Evolutionary conservation across 768 basidiomycete genomes (phyloP), one percentile per base, ranked within the genome.

Genomic region (Hygrocybe coccinea): DNA sequence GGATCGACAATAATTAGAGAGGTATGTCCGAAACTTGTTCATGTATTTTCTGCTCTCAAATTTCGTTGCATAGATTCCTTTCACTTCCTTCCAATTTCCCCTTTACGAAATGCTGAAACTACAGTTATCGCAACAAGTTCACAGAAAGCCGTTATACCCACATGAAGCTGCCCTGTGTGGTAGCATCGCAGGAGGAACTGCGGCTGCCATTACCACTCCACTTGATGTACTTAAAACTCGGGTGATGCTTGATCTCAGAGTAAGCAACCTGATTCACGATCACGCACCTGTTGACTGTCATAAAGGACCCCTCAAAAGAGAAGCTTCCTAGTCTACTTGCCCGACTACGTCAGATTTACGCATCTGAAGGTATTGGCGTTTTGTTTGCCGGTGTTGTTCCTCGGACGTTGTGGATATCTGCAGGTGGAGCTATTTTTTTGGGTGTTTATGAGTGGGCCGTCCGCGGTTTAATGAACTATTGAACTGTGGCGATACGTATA

Each of bases 211-310:
- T 35, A 98, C 97, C 1, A 98, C 97, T 0, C 97, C 97, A 1
- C 75, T 99, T 29, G 97, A 99, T 64, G 97, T 98, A 2, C 79
- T 97, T 34, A 99, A 99, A 69, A 99, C 97, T 1, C 81, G 97
- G 15, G 88, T 97, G 43, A 99, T 99, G 97, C 79, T 98, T 7
- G 94, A 95, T 64, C 76, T 89, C 52, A 78, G 86, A 65, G 94
- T 94, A 61, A 36, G 48, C 36, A 29, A 29, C 29, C 8, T 3
- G 8, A 29, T 29, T 8, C 29, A 8, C 29, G 29, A 29, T 8
- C 3, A 4, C 8, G 8, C 29, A 4, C 4, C 4, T 29, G 29
- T 29, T 29, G 4, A 29, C 29, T 29, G 29, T 29, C 29, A 29
- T 22, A 17, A 22, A 87, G 85, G 76, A 79, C 50, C 62, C 82